These are phyloP conservation scores for Didymella lethalis DNA, from an alignment of 2,329 filamentous ascomycete species.

Conservation along the genomic window DNA sequence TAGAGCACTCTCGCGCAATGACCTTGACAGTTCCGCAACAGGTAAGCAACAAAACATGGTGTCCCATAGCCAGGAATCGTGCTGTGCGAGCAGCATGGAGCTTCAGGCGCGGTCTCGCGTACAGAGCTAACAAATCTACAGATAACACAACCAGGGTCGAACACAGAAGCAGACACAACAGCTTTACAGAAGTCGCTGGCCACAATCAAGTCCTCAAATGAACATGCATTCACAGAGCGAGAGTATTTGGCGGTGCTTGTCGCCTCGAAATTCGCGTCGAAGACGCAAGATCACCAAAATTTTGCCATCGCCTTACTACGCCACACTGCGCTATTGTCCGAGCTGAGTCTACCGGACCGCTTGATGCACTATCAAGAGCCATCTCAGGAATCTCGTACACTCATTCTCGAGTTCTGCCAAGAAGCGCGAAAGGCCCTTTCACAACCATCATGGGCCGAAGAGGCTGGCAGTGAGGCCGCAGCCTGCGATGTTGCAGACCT, in stretches of 20 bases:
- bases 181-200: conserved; percentile 32
- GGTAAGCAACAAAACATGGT: conserved; percentile 24
- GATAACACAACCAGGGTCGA: conserved; percentile 1
- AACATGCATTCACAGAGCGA: conserved; percentile 44
- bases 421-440: conserved; percentile 50
- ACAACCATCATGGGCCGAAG: conserved; percentile 48
- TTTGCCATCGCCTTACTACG: conserved; percentile 54
- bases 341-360: conserved; percentile 53
- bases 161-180: conserved; percentile 23
- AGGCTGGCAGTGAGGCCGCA: conserved; percentile 28
- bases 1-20: conserved; percentile 32
- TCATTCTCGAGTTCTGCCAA: conserved; percentile 52
- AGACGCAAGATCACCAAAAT: conserved; percentile 36
- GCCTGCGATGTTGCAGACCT: conserved; percentile 62
- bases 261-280: conserved; percentile 45
- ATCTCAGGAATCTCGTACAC: conserved; percentile 41
- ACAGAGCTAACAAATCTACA: conserved; percentile 8
- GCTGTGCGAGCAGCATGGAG: neutral
- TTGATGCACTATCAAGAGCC: conserved; percentile 43
- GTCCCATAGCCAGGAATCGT: neutral
- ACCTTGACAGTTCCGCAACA: conserved; percentile 25
- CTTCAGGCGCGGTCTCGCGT: neutral
- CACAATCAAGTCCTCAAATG: conserved; percentile 28
- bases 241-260: conserved; percentile 44
- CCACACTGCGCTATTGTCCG: conserved; percentile 53